Conservation (phyloP, 148 eudicot species). For the Polygonum maritimum region DNA sequence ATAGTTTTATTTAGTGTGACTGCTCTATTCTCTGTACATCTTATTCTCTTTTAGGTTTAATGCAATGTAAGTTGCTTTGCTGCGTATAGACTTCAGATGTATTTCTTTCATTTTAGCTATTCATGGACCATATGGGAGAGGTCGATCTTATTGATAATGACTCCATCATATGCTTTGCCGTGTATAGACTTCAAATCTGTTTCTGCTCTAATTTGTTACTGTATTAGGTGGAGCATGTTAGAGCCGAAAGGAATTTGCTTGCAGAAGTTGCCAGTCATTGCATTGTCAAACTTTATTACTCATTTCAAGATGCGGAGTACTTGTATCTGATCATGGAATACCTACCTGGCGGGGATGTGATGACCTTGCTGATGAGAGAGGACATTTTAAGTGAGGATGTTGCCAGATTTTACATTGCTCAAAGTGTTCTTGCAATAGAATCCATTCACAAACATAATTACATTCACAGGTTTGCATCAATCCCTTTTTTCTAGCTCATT, state of each 20-base stretch:
- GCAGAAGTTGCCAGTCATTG: conserved; percentile 97
- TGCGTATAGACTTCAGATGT: neutral
- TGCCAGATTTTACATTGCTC: conserved; percentile 90
- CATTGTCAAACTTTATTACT: conserved; percentile 85
- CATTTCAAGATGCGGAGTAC: conserved; percentile 91
- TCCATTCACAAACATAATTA: conserved; percentile 94
- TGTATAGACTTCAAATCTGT: neutral
- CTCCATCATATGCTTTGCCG: neutral
- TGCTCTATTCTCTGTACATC: neutral
- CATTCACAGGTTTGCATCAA: conserved; percentile 68
- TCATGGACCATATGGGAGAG: neutral
- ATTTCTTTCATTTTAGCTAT: neutral
- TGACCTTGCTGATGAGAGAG: conserved; percentile 93
- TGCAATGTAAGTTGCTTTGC: neutral
- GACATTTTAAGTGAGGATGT: conserved; percentile 77
- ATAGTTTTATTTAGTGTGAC: neutral
- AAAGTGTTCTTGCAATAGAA: conserved; percentile 89
- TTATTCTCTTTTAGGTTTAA: neutral
- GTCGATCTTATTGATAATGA: neutral
- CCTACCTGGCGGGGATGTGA: conserved; percentile 96
- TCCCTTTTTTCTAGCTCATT: neutral
- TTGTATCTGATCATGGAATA: conserved; percentile 90
- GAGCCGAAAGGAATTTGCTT: conserved; percentile 89
- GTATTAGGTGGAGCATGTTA: conserved; percentile 85
- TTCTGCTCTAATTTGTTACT: conserved; percentile 11